Base-by-base conservation (phyloP, 1,284 basidiomycete species). In the Wallemia hederae region DNA sequence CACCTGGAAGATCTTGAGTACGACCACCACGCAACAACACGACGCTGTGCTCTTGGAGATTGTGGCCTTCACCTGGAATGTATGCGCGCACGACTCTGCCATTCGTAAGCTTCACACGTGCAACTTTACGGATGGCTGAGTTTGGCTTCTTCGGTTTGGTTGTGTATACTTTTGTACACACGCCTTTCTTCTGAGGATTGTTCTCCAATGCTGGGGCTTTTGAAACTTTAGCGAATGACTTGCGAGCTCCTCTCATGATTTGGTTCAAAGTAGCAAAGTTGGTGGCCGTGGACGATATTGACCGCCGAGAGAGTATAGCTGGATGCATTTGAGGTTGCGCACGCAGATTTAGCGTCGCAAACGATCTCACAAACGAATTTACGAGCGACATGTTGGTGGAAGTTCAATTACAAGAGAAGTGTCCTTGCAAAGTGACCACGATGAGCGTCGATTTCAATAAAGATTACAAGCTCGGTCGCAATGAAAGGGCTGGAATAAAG, bases 101-200 rank as follows among this genome's bases (percentile, higher is more conserved):
- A 29, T 84, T 92, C 29, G 82, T 79, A 59, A 98, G 76, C 74
- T 92, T 92, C 65, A 99, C 83, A 69, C 87, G 79, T 55, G 90
- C 90, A 62, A 97, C 87, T 74, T 97, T 98, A 64, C 94, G 85
- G 68, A 96, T 89, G 56, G 91, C 91, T 55, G 92, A 98, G 73
- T 99, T 99, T 65, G 94, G 94, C 70, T 99, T 99, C 76, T 91
- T 96, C 25, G 94, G 94, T 69, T 85, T 89, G 66, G 77, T 78
- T 57, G 81, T 85, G 71, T 84, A 83, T 25, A 96, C 80, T 65
- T 82, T 80, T 27, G 81, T 79, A 69, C 86, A 85, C 62, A 96
- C 88, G 33, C 85, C 90, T 70, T 92, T 94, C 66, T 80, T 80
- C 72, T 94, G 89, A 14, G 82, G 84, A 68, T 78, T 82, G 28